These are phyloP conservation scores for Ophiostoma novo-ulmi DNA, from an alignment of 2,329 filamentous ascomycete genomes.

Conservation along the genomic window DNA sequence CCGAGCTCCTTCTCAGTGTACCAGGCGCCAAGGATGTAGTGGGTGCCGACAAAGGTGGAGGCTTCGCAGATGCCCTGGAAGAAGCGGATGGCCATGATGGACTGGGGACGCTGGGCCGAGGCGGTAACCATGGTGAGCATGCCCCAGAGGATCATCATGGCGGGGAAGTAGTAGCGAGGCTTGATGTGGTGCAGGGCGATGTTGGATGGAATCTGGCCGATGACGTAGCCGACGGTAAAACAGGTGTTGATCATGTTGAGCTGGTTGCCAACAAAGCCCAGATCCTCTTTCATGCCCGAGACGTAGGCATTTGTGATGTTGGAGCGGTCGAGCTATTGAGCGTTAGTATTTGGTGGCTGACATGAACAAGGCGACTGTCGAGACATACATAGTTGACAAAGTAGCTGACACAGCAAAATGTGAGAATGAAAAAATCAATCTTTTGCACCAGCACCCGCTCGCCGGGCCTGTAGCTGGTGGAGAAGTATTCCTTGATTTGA, in stretches of 20 bases:
- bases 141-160: slow-evolving; percentile 61
- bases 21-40: slow-evolving; percentile 58
- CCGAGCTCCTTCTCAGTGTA: slow-evolving; percentile 57
- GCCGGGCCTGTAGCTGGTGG: slow-evolving; percentile 29
- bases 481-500: slow-evolving; percentile 26
- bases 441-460: slow-evolving; percentile 31
- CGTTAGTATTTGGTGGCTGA: too few relatives aligned
- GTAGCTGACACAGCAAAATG: slow-evolving; percentile 57
- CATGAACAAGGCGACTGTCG: not conserved
- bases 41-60: slow-evolving; percentile 52
- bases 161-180: slow-evolving; percentile 59
- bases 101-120: slow-evolving; percentile 44
- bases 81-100: slow-evolving; percentile 57
- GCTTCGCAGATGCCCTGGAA: slow-evolving; percentile 53
- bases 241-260: slow-evolving; percentile 51
- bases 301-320: slow-evolving; percentile 53
- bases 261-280: slow-evolving; percentile 45
- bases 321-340: slow-evolving; percentile 43
- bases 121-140: slow-evolving; percentile 58
- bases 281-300: slow-evolving; percentile 49
- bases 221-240: slow-evolving; percentile 43
- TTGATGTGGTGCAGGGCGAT: slow-evolving; percentile 58
- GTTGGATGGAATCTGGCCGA: slow-evolving; percentile 59
- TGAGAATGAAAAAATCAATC: slow-evolving; percentile 57
- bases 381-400: slow-evolving; percentile 48